Base-by-base conservation (phyloP, 2,329 filamentous ascomycete genomes). In the Orbilia javanica region DNA sequence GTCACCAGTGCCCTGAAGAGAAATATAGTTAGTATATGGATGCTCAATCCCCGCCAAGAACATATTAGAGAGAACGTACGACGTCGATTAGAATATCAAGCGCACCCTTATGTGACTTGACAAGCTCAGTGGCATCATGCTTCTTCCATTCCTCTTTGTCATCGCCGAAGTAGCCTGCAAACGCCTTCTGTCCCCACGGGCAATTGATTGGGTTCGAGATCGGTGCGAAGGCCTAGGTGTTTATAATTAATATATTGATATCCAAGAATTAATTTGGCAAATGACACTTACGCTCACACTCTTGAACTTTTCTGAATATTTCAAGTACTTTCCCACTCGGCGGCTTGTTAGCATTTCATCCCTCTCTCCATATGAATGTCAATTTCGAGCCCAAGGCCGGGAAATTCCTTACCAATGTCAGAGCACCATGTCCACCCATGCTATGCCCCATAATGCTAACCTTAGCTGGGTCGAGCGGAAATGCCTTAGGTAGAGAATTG, bases 401-500 rank as follows among this genome's bases (percentile, higher is more conserved):
- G n/a, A 7, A 78, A 22, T 6, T 78, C 83, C 60, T n/a, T 83
- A 89, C 88, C 81, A 98, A 86, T 53, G 94, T 97, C 81, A 99
- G 87, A 52, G 96, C 96, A 79, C 96, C 96, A 85, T 99, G 96
- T 0, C 96, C 96, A 81, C 96, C 96, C 96, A 99, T 99, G 82
- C 91, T 94, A 86, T 99, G 96, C 4, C 96, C 96, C 46, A 93
- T 93, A 82, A 99, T 96, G 84, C 91, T 92, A 69, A 97, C 90
- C 46, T 91, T 88, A 29, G 82, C 85, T 0, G 84, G 82, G 84
- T 98, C 95, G 31, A 99, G 86, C 31, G 88, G 86, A 85, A 94
- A 97, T 27, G 89, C 87, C 31, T 85, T 84, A 84, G 94, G 96
- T 25, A 98, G 88, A 0, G 90, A 87, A 15, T 87, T 86, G 0